Percentiles rank a stretch among this genome's conserved stretches.
Conservation (phyloP, 306 rosid species). For the Astragalus membranaceus region DNA sequence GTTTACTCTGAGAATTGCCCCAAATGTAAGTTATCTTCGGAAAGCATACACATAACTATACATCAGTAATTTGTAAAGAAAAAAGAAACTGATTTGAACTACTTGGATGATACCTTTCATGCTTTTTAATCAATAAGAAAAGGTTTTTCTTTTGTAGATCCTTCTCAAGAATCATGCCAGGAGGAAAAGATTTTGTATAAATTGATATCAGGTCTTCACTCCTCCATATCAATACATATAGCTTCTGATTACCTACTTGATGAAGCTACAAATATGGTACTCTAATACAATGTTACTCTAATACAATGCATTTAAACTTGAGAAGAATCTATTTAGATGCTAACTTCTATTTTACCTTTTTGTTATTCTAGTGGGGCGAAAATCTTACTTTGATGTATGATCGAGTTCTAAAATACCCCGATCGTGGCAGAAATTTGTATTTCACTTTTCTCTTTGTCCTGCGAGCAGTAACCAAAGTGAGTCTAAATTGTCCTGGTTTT, state of each 20-base stretch:
- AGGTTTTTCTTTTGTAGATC: constrained; percentile 40
- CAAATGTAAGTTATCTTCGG: constrained; percentile 51
- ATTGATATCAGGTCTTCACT: constrained; percentile 96
- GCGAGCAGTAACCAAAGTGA: constrained; percentile 93
- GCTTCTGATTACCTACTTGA: constrained; percentile 84
- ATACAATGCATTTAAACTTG: background rate
- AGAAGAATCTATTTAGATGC: constrained; percentile 14
- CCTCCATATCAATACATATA: constrained; percentile 90
- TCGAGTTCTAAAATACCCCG: constrained; percentile 74
- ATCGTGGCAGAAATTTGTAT: constrained; percentile 87
- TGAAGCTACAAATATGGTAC: constrained; percentile 62
- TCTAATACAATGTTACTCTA: background rate
- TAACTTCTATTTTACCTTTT: constrained; percentile 11
- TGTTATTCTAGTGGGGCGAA: constrained; percentile 77
- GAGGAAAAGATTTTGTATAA: constrained; percentile 90
- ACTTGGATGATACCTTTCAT: constrained; percentile 11
- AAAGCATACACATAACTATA: too few species aligned
- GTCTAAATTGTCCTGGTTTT: constrained; percentile 19
- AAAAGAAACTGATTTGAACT: constrained; percentile 13
- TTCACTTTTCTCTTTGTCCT: constrained; percentile 91
- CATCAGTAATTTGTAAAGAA: background rate
- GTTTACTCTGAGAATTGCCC: constrained; percentile 94
- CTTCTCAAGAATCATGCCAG: constrained; percentile 68
- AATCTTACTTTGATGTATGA: constrained; percentile 73
- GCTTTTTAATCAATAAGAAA: background rate